Evolutionary conservation across 1,139 yeast species (phyloP).

Genomic region (Pichia inconspicua): DNA sequence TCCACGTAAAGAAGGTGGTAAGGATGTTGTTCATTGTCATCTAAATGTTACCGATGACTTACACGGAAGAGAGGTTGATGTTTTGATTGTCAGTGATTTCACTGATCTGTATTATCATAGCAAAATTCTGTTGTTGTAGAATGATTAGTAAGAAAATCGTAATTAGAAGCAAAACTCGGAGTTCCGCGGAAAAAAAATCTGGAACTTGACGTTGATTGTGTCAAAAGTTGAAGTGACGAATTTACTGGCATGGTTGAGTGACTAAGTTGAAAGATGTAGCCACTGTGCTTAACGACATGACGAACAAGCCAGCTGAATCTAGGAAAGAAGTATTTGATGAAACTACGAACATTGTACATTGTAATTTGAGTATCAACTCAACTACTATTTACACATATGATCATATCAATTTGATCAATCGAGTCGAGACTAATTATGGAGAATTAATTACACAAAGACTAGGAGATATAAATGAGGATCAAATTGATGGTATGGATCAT

Average conservation of each 20-base stretch:
- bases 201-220: too few species aligned
- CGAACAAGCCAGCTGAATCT: neutral
- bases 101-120: constrained; percentile 41
- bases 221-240: too few species aligned
- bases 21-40: constrained; percentile 36
- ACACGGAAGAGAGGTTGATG: constrained; percentile 36
- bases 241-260: neutral
- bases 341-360: constrained; percentile 17
- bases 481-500: constrained; percentile 27
- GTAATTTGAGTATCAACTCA: constrained; percentile 43
- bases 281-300: neutral
- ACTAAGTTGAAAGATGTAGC: neutral
- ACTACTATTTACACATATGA: constrained; percentile 52
- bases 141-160: neutral
- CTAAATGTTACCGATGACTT: constrained; percentile 46
- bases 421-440: constrained; percentile 40
- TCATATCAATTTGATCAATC: constrained; percentile 35
- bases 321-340: constrained; percentile 8
- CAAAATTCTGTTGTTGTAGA: neutral
- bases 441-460: constrained; percentile 49
- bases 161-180: neutral
- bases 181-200: neutral
- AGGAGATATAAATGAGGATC: constrained; percentile 43
- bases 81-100: constrained; percentile 60
- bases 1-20: constrained; percentile 37